Evolutionary conservation across 192 early-diverging fungal genomes (phyloP).

Genomic region (Allomyces macrogynus): DNA sequence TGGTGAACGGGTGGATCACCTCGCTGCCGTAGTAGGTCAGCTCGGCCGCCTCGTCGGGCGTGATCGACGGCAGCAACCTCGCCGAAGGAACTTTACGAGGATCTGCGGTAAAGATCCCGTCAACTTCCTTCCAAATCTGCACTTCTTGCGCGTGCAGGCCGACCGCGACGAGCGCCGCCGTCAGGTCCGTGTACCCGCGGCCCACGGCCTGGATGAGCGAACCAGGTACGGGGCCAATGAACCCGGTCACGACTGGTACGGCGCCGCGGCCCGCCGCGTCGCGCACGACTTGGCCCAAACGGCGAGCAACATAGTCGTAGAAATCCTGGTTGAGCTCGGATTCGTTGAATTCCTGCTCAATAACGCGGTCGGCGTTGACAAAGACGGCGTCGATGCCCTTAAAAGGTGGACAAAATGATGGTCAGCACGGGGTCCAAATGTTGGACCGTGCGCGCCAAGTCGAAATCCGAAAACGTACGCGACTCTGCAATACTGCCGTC

Average conservation of each 20-base stretch:
- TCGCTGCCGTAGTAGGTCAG: slow-evolving; percentile 89
- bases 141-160: slow-evolving; percentile 72
- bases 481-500: slow-evolving; percentile 53
- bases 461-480: slow-evolving; percentile 6
- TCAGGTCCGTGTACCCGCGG: slow-evolving; percentile 94
- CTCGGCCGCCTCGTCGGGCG: slow-evolving; percentile 94
- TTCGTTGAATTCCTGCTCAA: slow-evolving; percentile 60
- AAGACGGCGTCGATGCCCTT: slow-evolving; percentile 65
- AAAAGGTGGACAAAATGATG: background rate
- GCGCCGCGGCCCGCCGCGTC: slow-evolving; percentile 21
- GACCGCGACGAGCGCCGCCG: slow-evolving; percentile 84
- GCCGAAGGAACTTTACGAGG: slow-evolving; percentile 85
- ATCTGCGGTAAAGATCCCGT: slow-evolving; percentile 97
- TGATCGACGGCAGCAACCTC: slow-evolving; percentile 69
- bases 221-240: slow-evolving; percentile 93
- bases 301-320: slow-evolving; percentile 71
- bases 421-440: too few species aligned
- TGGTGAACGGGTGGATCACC: slow-evolving; percentile 98
- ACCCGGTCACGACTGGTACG: slow-evolving; percentile 88
- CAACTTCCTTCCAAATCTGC: slow-evolving; percentile 99
- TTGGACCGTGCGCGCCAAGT: too few species aligned
- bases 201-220: slow-evolving; percentile 76
- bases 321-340: slow-evolving; percentile 76
- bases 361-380: slow-evolving; percentile 69
- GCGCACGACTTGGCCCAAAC: slow-evolving; percentile 35